Evolutionary conservation across 2,329 filamentous ascomycete genomes (phyloP).

Genomic region (Botrytis paeoniae): DNA sequence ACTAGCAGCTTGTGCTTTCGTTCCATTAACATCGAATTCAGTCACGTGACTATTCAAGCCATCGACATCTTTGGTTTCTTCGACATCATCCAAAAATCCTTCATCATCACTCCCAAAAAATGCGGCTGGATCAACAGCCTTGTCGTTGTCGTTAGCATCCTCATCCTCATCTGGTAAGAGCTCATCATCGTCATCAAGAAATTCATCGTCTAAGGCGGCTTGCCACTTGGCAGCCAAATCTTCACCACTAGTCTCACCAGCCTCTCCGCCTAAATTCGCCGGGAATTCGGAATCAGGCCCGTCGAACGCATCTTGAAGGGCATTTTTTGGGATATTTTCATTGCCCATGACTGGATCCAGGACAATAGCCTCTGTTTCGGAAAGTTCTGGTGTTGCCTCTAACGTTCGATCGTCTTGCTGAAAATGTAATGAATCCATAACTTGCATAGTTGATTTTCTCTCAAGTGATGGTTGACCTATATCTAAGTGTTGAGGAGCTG

Average conservation of each 20-base stretch:
- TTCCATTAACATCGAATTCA: constrained; percentile 25
- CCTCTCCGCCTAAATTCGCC: constrained; percentile 30
- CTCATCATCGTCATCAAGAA: constrained; percentile 54
- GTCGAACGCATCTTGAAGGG: constrained; percentile 31
- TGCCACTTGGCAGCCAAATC: constrained; percentile 78
- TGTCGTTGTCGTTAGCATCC: constrained; percentile 40
- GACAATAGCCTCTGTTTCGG: constrained; percentile 20
- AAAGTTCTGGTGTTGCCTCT: constrained; percentile 23
- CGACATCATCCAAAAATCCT: constrained; percentile 68
- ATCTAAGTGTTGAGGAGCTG: constrained; percentile 29
- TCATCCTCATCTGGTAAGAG: constrained; percentile 58
- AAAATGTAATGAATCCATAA: constrained; percentile 51
- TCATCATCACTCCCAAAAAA: constrained; percentile 83
- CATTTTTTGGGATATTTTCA: constrained; percentile 21
- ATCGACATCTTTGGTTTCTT: constrained; percentile 29
- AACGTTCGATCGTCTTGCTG: constrained; percentile 28
- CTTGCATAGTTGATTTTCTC: constrained; percentile 69
- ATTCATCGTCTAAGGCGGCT: constrained; percentile 73
- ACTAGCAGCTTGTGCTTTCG: constrained; percentile 26
- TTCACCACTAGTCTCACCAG: constrained; percentile 45
- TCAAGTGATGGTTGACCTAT: constrained; percentile 44
- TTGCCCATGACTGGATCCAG: not conserved
- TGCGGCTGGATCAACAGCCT: constrained; percentile 57
- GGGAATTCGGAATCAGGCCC: constrained; percentile 34
- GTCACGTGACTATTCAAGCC: constrained; percentile 36